Evolutionary conservation across 2,329 filamentous ascomycete species (phyloP).

Genomic region (Scopulariopsis brevicaulis): DNA sequence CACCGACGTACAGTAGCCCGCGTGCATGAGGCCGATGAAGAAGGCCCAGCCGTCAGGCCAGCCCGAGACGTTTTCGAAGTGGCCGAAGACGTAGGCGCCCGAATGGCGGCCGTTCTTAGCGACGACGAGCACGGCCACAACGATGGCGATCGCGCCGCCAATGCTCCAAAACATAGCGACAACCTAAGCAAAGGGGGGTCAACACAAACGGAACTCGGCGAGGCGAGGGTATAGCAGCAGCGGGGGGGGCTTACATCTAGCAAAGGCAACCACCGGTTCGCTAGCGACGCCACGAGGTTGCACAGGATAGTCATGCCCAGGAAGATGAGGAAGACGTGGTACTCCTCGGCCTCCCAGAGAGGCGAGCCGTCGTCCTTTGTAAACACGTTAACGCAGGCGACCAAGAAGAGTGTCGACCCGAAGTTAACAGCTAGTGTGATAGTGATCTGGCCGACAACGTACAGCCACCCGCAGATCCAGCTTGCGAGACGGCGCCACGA

Average conservation of each 20-base stretch:
- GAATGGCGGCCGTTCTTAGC: constrained; percentile 57
- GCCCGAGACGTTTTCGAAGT: constrained; percentile 57
- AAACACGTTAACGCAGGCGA: constrained; percentile 45
- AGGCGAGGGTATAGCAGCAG: neutral
- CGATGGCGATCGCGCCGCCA: constrained; percentile 54
- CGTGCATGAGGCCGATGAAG: constrained; percentile 60
- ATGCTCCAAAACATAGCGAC: constrained; percentile 68
- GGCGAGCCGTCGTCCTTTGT: constrained; percentile 27
- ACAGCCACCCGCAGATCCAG: constrained; percentile 67
- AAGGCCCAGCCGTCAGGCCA: constrained; percentile 65
- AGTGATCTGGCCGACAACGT: constrained; percentile 69
- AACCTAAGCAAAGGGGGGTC: constrained; percentile 29
- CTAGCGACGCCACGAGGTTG: constrained; percentile 53
- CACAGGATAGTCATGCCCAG: constrained; percentile 54
- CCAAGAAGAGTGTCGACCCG: constrained; percentile 56
- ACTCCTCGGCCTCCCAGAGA: constrained; percentile 36
- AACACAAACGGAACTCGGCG: neutral
- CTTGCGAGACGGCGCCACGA: constrained; percentile 50
- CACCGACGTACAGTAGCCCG: constrained; percentile 62
- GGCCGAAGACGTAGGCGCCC: constrained; percentile 52
- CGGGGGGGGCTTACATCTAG: constrained; percentile 48
- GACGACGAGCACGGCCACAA: constrained; percentile 50
- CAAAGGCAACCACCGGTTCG: constrained; percentile 54
- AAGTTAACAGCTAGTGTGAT: constrained; percentile 76
- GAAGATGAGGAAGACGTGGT: constrained; percentile 63